Percentiles rank a stretch among this genome's conserved stretches.
These are phyloP conservation scores for Scolecobasidium constrictum DNA, from an alignment of 2,329 filamentous ascomycete species.

Conservation along the genomic window DNA sequence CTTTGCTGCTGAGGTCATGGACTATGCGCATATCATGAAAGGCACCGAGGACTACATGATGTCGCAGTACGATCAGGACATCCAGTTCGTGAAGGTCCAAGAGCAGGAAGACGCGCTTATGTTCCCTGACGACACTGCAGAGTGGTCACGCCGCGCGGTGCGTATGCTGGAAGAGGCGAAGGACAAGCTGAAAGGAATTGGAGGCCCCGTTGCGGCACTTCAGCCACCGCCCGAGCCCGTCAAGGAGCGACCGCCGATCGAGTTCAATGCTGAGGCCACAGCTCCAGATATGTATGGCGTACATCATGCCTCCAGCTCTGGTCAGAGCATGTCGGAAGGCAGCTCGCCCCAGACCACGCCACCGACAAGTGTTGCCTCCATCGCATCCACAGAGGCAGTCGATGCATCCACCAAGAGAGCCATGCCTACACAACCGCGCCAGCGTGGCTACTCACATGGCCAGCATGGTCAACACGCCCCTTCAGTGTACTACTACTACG, in stretches of 20 bases:
- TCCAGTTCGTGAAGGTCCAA: constrained; percentile 61
- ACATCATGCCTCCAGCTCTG: constrained; percentile 36
- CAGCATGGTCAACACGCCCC: constrained; percentile 23
- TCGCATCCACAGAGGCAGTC: neutral
- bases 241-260: constrained; percentile 36
- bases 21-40: constrained; percentile 93
- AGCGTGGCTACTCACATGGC: neutral
- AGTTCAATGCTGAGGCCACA: constrained; percentile 35
- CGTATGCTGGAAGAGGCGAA: constrained; percentile 62
- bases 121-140: constrained; percentile 76
- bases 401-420: neutral
- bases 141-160: constrained; percentile 83
- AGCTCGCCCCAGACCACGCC: neutral
- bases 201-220: constrained; percentile 47
- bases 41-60: constrained; percentile 82
- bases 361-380: neutral
- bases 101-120: constrained; percentile 83
- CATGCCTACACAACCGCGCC: neutral
- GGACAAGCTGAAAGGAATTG: constrained; percentile 60
- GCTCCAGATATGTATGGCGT: constrained; percentile 41
- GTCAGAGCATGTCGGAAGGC: constrained; percentile 21
- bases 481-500: constrained; percentile 74
- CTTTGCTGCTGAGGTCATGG: constrained; percentile 83
- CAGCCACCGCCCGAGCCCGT: constrained; percentile 29
- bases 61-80: constrained; percentile 68